These are phyloP conservation scores for Wallacemonas sp. DNA, from an alignment of 208 protist species.

Conservation along the genomic window DNA sequence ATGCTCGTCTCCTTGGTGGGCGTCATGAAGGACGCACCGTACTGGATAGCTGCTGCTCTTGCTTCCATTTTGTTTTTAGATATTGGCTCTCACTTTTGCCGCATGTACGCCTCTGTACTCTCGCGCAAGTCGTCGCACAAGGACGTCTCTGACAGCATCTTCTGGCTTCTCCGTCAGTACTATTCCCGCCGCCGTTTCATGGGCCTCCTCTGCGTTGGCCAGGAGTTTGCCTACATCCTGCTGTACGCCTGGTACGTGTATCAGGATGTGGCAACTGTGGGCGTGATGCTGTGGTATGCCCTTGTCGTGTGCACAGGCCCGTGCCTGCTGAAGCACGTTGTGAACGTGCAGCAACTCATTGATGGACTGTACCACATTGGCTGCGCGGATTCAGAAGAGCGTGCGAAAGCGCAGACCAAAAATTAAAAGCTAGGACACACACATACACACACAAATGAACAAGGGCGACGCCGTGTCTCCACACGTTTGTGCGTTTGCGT, in stretches of 20 bases:
- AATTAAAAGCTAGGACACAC: slow-evolving; percentile 14
- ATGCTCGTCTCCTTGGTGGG: slow-evolving; percentile 86
- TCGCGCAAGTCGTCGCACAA: slow-evolving; percentile 77
- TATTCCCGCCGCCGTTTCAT: slow-evolving; percentile 89
- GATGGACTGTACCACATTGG: slow-evolving; percentile 85
- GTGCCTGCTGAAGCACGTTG: slow-evolving; percentile 84
- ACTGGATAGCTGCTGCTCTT: slow-evolving; percentile 54
- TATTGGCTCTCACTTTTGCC: slow-evolving; percentile 92
- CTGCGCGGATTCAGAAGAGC: slow-evolving; percentile 64
- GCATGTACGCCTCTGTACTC: slow-evolving; percentile 89
- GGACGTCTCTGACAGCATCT: slow-evolving; percentile 81
- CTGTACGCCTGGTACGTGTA: slow-evolving; percentile 81
- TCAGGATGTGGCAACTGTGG: slow-evolving; percentile 22
- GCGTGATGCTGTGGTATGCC: slow-evolving; percentile 28
- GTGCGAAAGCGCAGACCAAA: slow-evolving; percentile 29
- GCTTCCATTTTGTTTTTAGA: slow-evolving; percentile 87
- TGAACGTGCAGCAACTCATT: slow-evolving; percentile 91
- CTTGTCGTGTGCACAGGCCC: slow-evolving; percentile 45
- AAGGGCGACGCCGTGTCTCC: no score
- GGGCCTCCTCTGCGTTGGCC: slow-evolving; percentile 84
- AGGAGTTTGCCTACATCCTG: slow-evolving; percentile 92
- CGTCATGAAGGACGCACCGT: slow-evolving; percentile 43
- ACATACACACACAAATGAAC: no score
- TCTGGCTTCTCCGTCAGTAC: slow-evolving; percentile 86
- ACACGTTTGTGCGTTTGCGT: no score